These are phyloP conservation scores for Theileria orientalis DNA, from an alignment of 169 alveolate species.

Conservation along the genomic window DNA sequence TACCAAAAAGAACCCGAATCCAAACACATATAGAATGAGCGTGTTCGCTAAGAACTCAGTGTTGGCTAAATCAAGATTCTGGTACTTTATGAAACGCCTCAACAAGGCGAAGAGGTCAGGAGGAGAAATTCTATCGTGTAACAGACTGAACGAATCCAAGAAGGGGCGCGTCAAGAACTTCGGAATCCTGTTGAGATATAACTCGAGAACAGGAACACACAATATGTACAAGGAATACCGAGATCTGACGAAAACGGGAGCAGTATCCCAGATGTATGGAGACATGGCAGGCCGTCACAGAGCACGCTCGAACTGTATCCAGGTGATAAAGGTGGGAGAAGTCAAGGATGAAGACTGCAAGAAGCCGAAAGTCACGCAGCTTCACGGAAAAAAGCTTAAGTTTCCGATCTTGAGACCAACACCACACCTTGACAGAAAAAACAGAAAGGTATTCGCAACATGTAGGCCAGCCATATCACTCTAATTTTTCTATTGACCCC, in stretches of 20 bases:
- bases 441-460: slow-evolving; percentile 33
- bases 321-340: slow-evolving; percentile 87
- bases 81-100: slow-evolving; percentile 95
- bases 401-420: slow-evolving; percentile 83
- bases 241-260: slow-evolving; percentile 93
- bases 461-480: slow-evolving; percentile 47
- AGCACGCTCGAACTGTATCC: slow-evolving; percentile 93
- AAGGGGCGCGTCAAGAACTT: slow-evolving; percentile 92
- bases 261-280: slow-evolving; percentile 93
- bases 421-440: slow-evolving; percentile 38
- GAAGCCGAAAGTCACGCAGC: slow-evolving; percentile 85
- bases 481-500: background rate
- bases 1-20: slow-evolving; percentile 88
- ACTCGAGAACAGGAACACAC: slow-evolving; percentile 97
- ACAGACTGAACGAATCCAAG: slow-evolving; percentile 84
- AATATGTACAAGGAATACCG: slow-evolving; percentile 99
- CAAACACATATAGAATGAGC: slow-evolving; percentile 92
- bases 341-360: slow-evolving; percentile 78
- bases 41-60: slow-evolving; percentile 96
- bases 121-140: slow-evolving; percentile 95
- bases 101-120: slow-evolving; percentile 92
- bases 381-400: slow-evolving; percentile 81
- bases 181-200: slow-evolving; percentile 96
- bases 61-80: slow-evolving; percentile 95
- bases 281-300: slow-evolving; percentile 99